Base-by-base conservation (phyloP, 139 green algal genomes). In the Coccomyxa sp. region DNA sequence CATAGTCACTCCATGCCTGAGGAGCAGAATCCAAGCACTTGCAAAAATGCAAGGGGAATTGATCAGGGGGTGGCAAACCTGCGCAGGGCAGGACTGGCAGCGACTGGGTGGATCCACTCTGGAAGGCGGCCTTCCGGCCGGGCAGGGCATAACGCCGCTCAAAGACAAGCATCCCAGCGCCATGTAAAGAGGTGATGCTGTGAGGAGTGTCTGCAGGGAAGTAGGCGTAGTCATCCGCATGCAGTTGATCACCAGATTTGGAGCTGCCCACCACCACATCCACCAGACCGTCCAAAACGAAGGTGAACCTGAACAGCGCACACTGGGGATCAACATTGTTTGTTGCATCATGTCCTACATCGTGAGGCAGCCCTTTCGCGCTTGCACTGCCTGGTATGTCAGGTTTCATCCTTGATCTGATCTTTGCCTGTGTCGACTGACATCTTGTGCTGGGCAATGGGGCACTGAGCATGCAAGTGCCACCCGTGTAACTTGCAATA, bases 81-180 rank as follows among this genome's bases (percentile, higher is more conserved):
- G 38, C 38, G 7, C 38, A 51, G 38, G 38, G 38, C 38, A 51
- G 7, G 7, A 51, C 38, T 51, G 38, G 38, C 63, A 71, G 18
- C 63, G 63, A 71, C 63, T 71, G 63, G 63, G 18, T 28, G 63
- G 21, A 71, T 71, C 63, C 63, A 71, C 63, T 71, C 63, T 71
- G 63, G 21, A 71, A 71, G 1, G 18, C 63, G 7, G 18, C 18
- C 63, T 71, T 71, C 63, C 63, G 1, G 63, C 12, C 27, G 38
- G 51, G 12, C 16, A 80, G 30, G 31, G 15, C 25, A 14, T 71
- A 58, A 0, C 45, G 77, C 0, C 90, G 84, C 85, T 98, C 95
- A 83, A 90, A 97, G 0, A 97, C 75, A 7, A 97, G 82, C 60
- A 98, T 80, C 16, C 88, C 89, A 0, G 92, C 92, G n/a, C 88